These are phyloP conservation scores for Aspergillus fischeri DNA, from an alignment of 2,329 filamentous ascomycete species.

Conservation along the genomic window DNA sequence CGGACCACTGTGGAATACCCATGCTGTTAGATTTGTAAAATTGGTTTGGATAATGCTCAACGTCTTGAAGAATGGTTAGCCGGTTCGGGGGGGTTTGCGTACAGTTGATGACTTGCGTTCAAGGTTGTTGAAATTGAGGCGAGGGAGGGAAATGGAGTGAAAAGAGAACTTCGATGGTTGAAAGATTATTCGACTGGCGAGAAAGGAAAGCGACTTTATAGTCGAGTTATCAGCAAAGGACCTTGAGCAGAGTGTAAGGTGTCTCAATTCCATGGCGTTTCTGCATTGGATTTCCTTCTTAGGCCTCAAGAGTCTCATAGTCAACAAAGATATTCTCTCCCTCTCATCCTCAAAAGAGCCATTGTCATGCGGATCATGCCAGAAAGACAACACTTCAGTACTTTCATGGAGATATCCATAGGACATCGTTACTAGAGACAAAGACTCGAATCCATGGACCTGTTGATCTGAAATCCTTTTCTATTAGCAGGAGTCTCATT, in stretches of 20 bases:
- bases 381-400: neutral
- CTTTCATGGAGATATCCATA: neutral
- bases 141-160: neutral
- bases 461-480: neutral
- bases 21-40: neutral
- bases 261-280: too few species aligned
- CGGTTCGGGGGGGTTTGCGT: neutral
- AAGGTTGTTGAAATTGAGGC: neutral
- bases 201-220: neutral
- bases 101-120: neutral
- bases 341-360: neutral
- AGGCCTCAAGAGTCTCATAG: neutral
- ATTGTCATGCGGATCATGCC: neutral
- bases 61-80: neutral
- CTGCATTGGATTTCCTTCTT: neutral
- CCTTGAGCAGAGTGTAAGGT: neutral
- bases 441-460: neutral
- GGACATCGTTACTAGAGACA: neutral
- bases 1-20: neutral
- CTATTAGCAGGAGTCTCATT: neutral
- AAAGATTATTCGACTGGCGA: neutral
- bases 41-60: neutral
- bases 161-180: neutral
- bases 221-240: neutral
- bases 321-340: neutral